Percentiles rank a stretch among this genome's conserved stretches.
phyloP scores from a whole-genome alignment of 768 basidiomycete genomes.

The Suillus placidus region DNA sequence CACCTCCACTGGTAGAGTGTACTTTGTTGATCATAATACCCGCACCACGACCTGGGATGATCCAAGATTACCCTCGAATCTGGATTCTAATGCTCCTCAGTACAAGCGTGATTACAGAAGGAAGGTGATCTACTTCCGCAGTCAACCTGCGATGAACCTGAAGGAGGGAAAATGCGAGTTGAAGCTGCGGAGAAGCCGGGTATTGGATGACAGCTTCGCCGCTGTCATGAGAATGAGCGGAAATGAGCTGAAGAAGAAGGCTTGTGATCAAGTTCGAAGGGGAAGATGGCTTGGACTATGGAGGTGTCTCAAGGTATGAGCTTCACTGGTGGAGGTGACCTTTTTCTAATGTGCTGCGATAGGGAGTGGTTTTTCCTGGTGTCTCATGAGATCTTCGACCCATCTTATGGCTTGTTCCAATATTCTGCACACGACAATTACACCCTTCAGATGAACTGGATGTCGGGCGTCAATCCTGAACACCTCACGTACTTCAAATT shows the following conservation, averaged over 20 bases:
- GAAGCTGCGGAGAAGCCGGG: conserved; percentile 76
- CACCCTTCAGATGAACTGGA: conserved; percentile 79
- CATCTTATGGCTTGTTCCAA: conserved; percentile 80
- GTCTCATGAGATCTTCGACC: conserved; percentile 83
- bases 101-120: conserved; percentile 93
- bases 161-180: conserved; percentile 84
- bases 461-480: conserved; percentile 75
- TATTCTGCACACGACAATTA: conserved; percentile 82
- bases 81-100: conserved; percentile 90
- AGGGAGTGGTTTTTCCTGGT: conserved; percentile 89
- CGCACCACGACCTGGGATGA: conserved; percentile 94
- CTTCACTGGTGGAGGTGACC: neutral
- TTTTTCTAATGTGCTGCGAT: conserved; percentile 10
- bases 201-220: conserved; percentile 86
- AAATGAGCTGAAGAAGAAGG: conserved; percentile 67
- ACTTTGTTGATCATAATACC: conserved; percentile 92
- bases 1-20: conserved; percentile 81
- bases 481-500: conserved; percentile 83
- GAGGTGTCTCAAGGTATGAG: conserved; percentile 68
- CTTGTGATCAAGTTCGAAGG: conserved; percentile 78
- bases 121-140: conserved; percentile 91
- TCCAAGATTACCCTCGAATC: conserved; percentile 78
- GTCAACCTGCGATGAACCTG: conserved; percentile 81
- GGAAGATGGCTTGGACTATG: conserved; percentile 80
- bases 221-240: conserved; percentile 82